Evolutionary conservation across 768 basidiomycete genomes (phyloP), one percentile per base, ranked within the genome.

Genomic region (Tricholoma bakamatsutake): DNA sequence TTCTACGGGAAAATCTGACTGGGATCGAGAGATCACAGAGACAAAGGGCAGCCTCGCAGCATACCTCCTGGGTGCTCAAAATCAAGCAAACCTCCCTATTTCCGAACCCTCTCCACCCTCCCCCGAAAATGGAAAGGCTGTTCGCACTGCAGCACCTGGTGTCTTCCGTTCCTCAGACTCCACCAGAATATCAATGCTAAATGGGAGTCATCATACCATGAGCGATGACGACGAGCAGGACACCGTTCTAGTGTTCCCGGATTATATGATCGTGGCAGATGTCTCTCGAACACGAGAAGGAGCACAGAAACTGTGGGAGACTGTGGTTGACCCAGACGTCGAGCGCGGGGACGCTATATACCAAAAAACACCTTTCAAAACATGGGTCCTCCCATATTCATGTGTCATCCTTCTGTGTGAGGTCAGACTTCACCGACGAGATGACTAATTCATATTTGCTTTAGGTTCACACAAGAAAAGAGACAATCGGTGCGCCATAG

Each of bases 401-500:
- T 91, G 90, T 61, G 87, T 92, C 28, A 87, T 99, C 52, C 72
- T 98, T 17, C 75, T 99, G 27, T 99, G 95, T 93, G 69, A 71
- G 84, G 77, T 18, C 39, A 30, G 2, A 35, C 31, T 48, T 39
- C n/a, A 31, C 47, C 39, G 18, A 17, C 48, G 15, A 54, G 39
- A 50, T 66, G 54, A 63, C 60, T 55, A 50, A 57, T 51, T 50
- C 28, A 63, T 57, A 34, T 37, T 57, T 47, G 47, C 21, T 59
- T 59, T 64, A 95, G 93, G 95, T 68, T 97, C 94, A 2, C 96
- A 98, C 72, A 93, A 93, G 72, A 83, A 81, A 62, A 78, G 95
- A 31, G 96, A 98, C 71, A 95, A 94, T 66, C 83, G 93, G 57
- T 99, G 96, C 69, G 82, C 83, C 24, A 86, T 98, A 45, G 84